Evolutionary conservation across 495 filamentous ascomycete genomes (phyloP), one percentile per base, ranked within the genome.

Genomic region (Penicillium nucicola): DNA sequence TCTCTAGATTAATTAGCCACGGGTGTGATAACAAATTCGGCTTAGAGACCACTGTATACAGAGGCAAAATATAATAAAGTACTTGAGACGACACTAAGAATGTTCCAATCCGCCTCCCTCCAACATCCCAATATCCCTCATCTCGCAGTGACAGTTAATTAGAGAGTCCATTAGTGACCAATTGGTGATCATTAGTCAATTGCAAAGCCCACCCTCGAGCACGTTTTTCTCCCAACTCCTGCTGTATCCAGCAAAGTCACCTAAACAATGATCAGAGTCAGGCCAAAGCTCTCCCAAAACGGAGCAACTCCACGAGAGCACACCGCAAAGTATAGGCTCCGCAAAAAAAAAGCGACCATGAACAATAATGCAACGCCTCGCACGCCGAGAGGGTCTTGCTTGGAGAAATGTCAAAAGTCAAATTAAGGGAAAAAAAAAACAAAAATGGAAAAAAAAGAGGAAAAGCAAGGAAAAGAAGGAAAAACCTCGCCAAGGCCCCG

Each of bases 401-500:
- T 40, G 13, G 32, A 22, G 45, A 48, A 40, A 32, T 28, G 9
- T 10, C 30, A 15, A 23, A 23, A 19, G 20, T n/a, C n/a, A n/a
- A n/a, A n/a, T n/a, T n/a, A n/a, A n/a, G n/a, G n/a, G n/a, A n/a
- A n/a, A n/a, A n/a, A n/a, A n/a, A n/a, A n/a, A n/a, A n/a, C n/a
- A n/a, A 22, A 22, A 22, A 22, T 3, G 20, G 20, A 23, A 23
- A 19, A 15, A 12, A 7, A 15, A 20, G 41, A 41, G 7, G 10
- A 41, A 41, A 12, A 25, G 12, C n/a, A n/a, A n/a, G 25, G 0
- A 28, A 28, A 28, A 28, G 7, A 23, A 23, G 5, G 4, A 35
- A n/a, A 17, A 48, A 22, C 2, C 20, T 22, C 20, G 46, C 56
- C 56, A 58, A 59, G 51, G 22, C 49, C 36, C 42, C 43, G 56